Evolutionary conservation across 768 basidiomycete genomes (phyloP).

Genomic region (Leccinum subtestaceum): DNA sequence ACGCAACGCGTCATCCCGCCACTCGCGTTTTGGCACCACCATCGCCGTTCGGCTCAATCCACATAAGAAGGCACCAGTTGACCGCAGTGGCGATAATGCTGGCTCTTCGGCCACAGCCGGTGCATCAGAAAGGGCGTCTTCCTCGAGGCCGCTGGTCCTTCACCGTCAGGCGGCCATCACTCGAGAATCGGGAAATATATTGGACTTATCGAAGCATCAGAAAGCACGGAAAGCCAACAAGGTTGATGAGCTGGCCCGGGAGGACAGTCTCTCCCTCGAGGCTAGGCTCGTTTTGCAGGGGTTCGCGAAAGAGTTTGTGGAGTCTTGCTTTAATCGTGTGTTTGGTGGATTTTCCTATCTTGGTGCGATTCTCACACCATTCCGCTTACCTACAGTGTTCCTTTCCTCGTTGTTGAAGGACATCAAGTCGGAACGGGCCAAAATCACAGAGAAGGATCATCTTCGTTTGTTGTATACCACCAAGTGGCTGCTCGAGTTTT

Average conservation of each 20-base stretch:
- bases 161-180: constrained; percentile 83
- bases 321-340: constrained; percentile 87
- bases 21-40: constrained; percentile 96
- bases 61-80: constrained; percentile 40
- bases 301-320: constrained; percentile 71
- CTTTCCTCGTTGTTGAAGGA: constrained; percentile 83
- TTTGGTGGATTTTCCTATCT: constrained; percentile 18
- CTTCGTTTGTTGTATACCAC: constrained; percentile 82
- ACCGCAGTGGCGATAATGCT: constrained; percentile 21
- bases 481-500: constrained; percentile 92
- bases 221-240: constrained; percentile 57
- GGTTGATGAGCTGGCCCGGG: constrained; percentile 63
- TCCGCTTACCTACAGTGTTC: constrained; percentile 58
- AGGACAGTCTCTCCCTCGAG: constrained; percentile 67
- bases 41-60: constrained; percentile 74
- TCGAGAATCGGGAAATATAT: constrained; percentile 60
- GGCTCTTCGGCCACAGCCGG: constrained; percentile 22
- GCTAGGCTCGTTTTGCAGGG: constrained; percentile 62
- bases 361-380: constrained; percentile 17
- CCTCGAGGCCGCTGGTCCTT: constrained; percentile 64
- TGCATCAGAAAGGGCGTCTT: constrained; percentile 19
- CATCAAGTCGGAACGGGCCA: constrained; percentile 87
- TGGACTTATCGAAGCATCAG: constrained; percentile 69
- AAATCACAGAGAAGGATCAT: constrained; percentile 94
- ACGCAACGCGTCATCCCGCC: constrained; percentile 66